Evolutionary conservation across 1,139 yeast genomes (phyloP), one percentile per base, ranked within the genome.

Genomic region (Diutina siamensis): DNA sequence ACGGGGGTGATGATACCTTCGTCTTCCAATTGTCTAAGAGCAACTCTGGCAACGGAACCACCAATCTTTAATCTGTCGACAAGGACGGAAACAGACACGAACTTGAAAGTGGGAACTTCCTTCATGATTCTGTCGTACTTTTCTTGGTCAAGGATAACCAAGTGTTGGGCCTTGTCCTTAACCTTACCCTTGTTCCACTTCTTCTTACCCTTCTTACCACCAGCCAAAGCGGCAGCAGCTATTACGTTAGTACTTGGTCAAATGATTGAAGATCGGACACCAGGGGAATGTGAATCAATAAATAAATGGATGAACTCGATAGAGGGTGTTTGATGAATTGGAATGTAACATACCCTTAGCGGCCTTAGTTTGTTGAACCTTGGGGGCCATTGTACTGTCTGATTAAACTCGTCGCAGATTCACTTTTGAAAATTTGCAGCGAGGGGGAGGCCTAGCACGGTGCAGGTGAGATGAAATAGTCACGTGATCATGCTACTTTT

Each of bases 151-250:
- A 94, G 80, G 72, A 86, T 78, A 67, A 92, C 92, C 69, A 88
- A 82, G 82, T 92, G 98, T 74, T 86, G 94, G 64, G 98, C 98
- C 95, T 86, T 92, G 78, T 92, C 99, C 94, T 94, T 94, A 74
- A 88, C 96, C 85, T 94, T 88, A 76, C 97, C 97, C 83, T 92
- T 89, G 83, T 94, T 85, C 98, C 98, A 92, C 96, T 92, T 92
- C 95, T 92, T 92, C 88, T 94, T 92, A 77, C 96, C 88, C 74
- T 92, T 88, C 87, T 92, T 92, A 83, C 97, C 97, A 85, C 97
- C 97, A 72, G 97, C 96, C 82, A 88, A 79, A 73, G 97, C 97
- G 80, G 98, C 97, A 68, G 97, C 97, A 72, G 97, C n/a, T n/a
- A n/a, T n/a, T 19, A n/a, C n/a, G n/a, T n/a, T n/a, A n/a, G n/a